Base-by-base conservation (phyloP, 495 filamentous ascomycete genomes). In the Penicillium angulare region DNA sequence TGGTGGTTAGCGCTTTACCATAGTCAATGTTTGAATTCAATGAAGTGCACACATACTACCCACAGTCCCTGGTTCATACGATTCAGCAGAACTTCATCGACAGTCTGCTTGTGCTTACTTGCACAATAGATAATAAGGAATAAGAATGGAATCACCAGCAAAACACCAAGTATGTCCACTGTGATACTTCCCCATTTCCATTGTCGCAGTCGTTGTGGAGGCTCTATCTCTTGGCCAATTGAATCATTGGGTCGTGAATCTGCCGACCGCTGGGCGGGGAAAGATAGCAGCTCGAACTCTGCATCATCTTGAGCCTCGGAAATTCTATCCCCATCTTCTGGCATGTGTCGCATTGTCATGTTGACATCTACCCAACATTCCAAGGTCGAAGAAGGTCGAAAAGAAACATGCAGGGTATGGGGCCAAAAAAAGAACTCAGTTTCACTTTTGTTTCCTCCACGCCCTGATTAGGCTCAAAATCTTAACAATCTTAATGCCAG, bases 21-120 rank as follows among this genome's bases (percentile, higher is more conserved):
- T n/a, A n/a, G n/a, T n/a, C n/a, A n/a, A n/a, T n/a, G n/a, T n/a
- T n/a, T 10, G 3, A 18, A 18, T 24, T 42, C 7, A 23, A 2
- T 7, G 13, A 12, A 31, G 27, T 9, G 8, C 1, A 2, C 8
- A 31, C 27, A 12, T 31, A 31, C 39, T 22, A n/a, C 21, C 39
- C 39, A 42, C 23, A 42, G 21, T 42, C 39, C 39, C 15, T 42
- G 39, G 12, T 42, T 42, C 39, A 42, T 42, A 7, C 39, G 39
- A 24, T 42, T 42, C 9, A 42, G 39, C 23, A 7, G 8, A 6
- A 7, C 1, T 18, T n/a, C 39, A 8, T 42, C 39, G 1, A 42
- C 39, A 2, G 39, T 21, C 21, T 42, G 9, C 2, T 24, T 13
- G 15, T 42, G 1, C 12, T 24, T 21, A 2, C 2, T 21, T 3